Percentiles rank a stretch among this genome's conserved stretches.
Evolutionary conservation across 257 asterid genomes (phyloP).

Genomic region (Solanum virginianum): DNA sequence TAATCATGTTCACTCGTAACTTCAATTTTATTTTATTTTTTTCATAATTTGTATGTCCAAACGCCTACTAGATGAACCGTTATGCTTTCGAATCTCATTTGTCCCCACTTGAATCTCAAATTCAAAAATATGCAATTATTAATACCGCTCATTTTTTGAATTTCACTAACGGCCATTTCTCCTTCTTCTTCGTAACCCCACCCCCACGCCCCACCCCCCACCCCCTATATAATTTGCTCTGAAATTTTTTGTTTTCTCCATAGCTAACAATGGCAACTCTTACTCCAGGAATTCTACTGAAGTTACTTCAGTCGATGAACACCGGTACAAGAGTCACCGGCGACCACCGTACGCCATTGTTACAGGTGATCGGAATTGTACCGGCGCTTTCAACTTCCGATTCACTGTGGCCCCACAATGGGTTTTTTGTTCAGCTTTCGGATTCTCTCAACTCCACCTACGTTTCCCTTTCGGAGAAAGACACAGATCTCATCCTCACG

Average conservation of each 20-base stretch:
- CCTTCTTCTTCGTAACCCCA: not conserved
- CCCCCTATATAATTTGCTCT: not conserved
- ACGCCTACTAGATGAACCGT: not conserved
- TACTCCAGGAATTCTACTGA: conserved; percentile 83
- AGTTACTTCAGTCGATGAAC: conserved; percentile 86
- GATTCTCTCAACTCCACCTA: conserved; percentile 88
- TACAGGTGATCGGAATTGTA: conserved; percentile 77
- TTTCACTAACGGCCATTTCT: not conserved
- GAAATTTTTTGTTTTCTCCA: not conserved
- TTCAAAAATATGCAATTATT: not conserved
- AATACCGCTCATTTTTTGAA: not conserved
- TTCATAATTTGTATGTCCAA: not conserved
- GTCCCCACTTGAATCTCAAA: not conserved
- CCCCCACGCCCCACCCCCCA: not conserved
- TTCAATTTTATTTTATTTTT: too few relatives aligned
- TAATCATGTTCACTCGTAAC: too few relatives aligned
- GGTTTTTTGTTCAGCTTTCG: conserved; percentile 83
- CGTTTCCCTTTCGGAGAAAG: conserved; percentile 77
- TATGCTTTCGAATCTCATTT: not conserved
- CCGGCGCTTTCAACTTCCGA: conserved; percentile 76
- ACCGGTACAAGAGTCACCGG: conserved; percentile 69
- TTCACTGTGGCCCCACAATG: conserved; percentile 73
- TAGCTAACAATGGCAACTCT: conserved; percentile 47
- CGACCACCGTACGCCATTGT: conserved; percentile 93
- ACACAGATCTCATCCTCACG: conserved; percentile 63